Evolutionary conservation across 2,329 filamentous ascomycete species (phyloP), one percentile per base, ranked within the genome.

Genomic region (Bipolaris bicolor): DNA sequence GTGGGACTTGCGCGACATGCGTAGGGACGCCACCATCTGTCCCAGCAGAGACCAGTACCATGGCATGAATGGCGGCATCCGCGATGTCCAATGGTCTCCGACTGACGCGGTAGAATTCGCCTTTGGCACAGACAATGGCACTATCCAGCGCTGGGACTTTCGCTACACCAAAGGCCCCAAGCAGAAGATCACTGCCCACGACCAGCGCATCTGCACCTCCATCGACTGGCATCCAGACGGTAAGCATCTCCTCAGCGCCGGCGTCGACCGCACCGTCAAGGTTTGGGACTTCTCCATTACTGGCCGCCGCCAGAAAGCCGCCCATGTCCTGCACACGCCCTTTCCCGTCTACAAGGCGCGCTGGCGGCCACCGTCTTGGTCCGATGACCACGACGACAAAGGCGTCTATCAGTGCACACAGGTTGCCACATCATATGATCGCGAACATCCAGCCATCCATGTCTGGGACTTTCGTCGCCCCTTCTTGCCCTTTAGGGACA

Each of bases 151-250:
- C 61, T 89, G 86, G 86, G 86, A 89, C 70, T 83, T 83, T 58
- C 82, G 85, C 55, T 82, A 85, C 61, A 76, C 81, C 50, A 84
- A 81, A 63, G 79, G 80, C 24, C 82, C 86, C 7, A 80, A 86
- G 66, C 76, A 88, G 64, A 84, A 83, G 62, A 85, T 88, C 54
- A 82, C 84, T 33, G 86, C 86, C 41, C 86, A 89, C 68, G 82
- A 85, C 62, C 69, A 73, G 60, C 82, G 81, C 60, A 80, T 80
- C 4, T 88, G 86, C 75, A 86, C 83, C 59, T 81, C 85, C 5
- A 82, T 89, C 34, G 86, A 89, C 69, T 89, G 86, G 86, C 86
- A 89, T 67, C 86, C 86, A 1, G 86, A 88, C 64, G 86, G 86
- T 6, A 87, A 84, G 66, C 85, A 88, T 69, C 76, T 89, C 9